These are phyloP conservation scores for Iberis pinnata DNA, from an alignment of 345 rosid species.

Conservation along the genomic window DNA sequence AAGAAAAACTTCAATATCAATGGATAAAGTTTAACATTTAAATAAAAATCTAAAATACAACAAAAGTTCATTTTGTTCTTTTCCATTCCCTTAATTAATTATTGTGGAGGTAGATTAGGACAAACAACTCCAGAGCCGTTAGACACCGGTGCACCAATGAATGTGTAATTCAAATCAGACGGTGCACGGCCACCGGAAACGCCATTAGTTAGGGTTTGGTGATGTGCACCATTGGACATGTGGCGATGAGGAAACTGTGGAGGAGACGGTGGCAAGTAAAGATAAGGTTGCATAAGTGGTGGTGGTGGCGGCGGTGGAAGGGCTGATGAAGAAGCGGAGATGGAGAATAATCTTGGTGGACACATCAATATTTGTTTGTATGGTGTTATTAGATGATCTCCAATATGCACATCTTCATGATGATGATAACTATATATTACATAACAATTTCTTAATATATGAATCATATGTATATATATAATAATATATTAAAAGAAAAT, in stretches of 20 bases:
- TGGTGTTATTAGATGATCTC: constrained; percentile 42
- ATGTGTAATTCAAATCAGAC: constrained; percentile 26
- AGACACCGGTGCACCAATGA: constrained; percentile 35
- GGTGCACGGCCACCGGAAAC: constrained; percentile 10
- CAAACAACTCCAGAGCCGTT: constrained; percentile 18
- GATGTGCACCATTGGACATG: constrained; percentile 42
- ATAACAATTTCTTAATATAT: neutral
- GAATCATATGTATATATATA: neutral
- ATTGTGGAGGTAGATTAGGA: constrained; percentile 22
- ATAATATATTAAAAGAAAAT: constrained; percentile 4
- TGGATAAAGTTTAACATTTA: neutral
- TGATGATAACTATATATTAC: constrained; percentile 44
- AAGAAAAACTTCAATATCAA: neutral
- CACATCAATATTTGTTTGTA: constrained; percentile 50
- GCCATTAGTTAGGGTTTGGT: constrained; percentile 29
- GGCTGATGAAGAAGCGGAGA: constrained; percentile 25
- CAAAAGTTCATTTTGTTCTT: too few species aligned
- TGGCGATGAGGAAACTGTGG: constrained; percentile 34
- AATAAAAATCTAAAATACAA: neutral
- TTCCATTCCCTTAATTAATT: neutral
- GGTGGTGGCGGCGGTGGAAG: constrained; percentile 31
- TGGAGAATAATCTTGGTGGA: constrained; percentile 45
- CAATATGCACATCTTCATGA: constrained; percentile 36
- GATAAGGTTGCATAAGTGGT: constrained; percentile 37
- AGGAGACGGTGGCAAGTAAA: constrained; percentile 45